Conservation (phyloP, 768 basidiomycete genomes). For the Asterophora lycoperdoides region DNA sequence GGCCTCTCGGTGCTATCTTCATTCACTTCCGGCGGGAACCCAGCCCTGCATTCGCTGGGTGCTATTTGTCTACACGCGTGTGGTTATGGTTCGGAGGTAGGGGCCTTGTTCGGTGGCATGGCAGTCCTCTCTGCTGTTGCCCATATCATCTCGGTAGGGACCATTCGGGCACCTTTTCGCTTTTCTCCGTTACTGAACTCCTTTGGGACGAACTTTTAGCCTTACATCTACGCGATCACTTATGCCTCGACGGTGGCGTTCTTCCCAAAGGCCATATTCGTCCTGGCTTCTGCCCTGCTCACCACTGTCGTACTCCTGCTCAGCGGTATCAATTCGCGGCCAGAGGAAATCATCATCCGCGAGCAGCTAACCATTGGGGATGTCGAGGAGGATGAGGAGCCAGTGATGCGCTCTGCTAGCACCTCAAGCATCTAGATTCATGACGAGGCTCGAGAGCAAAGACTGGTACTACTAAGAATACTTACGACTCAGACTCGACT, state of each 20-base stretch:
- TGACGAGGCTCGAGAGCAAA: too few species aligned
- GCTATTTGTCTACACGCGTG: slow-evolving; percentile 63
- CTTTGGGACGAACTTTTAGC: slow-evolving; percentile 43
- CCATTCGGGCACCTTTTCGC: not conserved
- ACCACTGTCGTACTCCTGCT: slow-evolving; percentile 45
- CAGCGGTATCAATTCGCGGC: slow-evolving; percentile 28
- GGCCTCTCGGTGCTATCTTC: slow-evolving; percentile 58
- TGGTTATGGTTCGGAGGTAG: slow-evolving; percentile 43
- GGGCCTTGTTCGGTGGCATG: slow-evolving; percentile 68
- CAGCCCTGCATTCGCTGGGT: slow-evolving; percentile 64
- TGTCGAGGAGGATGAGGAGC: not conserved
- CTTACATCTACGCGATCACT: slow-evolving; percentile 61
- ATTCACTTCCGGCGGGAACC: slow-evolving; percentile 65
- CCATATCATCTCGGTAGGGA: slow-evolving; percentile 54
- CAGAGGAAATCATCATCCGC: slow-evolving; percentile 12
- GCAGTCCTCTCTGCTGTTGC: slow-evolving; percentile 64
- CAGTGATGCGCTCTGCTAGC: not conserved
- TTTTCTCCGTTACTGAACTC: not conserved
- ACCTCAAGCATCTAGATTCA: not conserved
- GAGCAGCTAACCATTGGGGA: slow-evolving; percentile 7
- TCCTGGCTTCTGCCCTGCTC: slow-evolving; percentile 52
- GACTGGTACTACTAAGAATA: too few species aligned
- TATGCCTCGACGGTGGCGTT: slow-evolving; percentile 61
- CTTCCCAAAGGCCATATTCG: slow-evolving; percentile 69
- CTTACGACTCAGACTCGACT: too few species aligned